These are phyloP conservation scores for Crataegus laevigata DNA, from an alignment of 306 rosid genomes.

Conservation along the genomic window DNA sequence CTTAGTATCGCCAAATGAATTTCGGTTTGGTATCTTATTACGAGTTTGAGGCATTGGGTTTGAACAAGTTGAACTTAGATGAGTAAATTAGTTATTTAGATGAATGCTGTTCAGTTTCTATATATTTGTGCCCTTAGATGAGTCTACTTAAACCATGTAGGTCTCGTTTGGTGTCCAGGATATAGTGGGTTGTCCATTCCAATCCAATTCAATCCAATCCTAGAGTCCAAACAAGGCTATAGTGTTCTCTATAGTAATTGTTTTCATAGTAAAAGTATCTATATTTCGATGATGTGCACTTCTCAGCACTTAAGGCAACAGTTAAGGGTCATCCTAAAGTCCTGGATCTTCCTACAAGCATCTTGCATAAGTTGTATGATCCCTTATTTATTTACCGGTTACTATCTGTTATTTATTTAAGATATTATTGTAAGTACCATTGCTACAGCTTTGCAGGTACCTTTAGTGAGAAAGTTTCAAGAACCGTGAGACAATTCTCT, in stretches of 20 bases:
- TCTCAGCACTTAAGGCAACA: not conserved
- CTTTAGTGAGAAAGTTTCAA: slow-evolving; percentile 83
- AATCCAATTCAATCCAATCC: too few relatives aligned
- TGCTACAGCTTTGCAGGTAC: slow-evolving; percentile 91
- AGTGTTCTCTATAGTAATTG: not conserved
- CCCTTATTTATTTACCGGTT: not conserved
- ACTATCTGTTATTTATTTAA: not conserved
- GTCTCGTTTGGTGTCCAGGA: not conserved
- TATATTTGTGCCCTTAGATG: not conserved
- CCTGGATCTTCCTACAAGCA: not conserved
- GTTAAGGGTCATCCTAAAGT: not conserved
- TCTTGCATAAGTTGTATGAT: not conserved
- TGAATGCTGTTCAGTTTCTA: not conserved
- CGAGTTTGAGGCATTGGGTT: not conserved
- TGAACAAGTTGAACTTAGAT: too few relatives aligned
- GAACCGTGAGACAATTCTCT: slow-evolving; percentile 86
- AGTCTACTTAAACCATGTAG: not conserved
- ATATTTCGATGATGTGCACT: not conserved
- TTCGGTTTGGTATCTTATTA: not conserved
- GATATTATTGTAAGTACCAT: not conserved
- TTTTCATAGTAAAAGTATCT: not conserved
- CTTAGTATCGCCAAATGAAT: not conserved
- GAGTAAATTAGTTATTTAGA: too few relatives aligned
- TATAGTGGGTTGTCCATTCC: not conserved
- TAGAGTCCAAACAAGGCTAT: not conserved